Percentiles rank a stretch among this genome's conserved stretches.
Evolutionary conservation across 2,329 filamentous ascomycete species (phyloP).

Genomic region (Fusarium sp.): DNA sequence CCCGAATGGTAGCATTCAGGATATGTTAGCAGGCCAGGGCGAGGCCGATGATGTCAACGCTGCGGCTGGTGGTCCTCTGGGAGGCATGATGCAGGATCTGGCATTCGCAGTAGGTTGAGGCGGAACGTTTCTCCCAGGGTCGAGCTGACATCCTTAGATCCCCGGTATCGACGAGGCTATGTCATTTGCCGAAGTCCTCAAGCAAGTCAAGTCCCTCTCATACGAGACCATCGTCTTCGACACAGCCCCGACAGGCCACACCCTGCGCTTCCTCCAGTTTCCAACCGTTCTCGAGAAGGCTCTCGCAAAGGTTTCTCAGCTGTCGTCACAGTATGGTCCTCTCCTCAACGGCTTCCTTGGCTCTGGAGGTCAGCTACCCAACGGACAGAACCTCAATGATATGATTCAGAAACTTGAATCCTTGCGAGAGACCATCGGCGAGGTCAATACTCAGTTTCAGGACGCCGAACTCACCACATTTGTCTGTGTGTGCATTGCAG

Average conservation of each 20-base stretch:
- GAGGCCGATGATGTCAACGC: slow-evolving; percentile 74
- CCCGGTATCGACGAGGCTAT: slow-evolving; percentile 99
- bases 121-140: neutral
- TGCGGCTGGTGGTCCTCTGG: slow-evolving; percentile 74
- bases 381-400: slow-evolving; percentile 91
- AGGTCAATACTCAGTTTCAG: slow-evolving; percentile 99
- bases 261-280: slow-evolving; percentile 97
- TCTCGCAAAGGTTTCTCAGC: slow-evolving; percentile 93
- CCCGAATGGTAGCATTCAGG: slow-evolving; percentile 96
- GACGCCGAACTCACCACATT: slow-evolving; percentile 95
- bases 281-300: slow-evolving; percentile 98
- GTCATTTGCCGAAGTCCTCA: slow-evolving; percentile 98
- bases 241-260: slow-evolving; percentile 97
- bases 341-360: slow-evolving; percentile 95
- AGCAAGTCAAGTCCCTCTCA: slow-evolving; percentile 98
- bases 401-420: slow-evolving; percentile 95
- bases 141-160: slow-evolving; percentile 66
- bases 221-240: slow-evolving; percentile 99
- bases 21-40: slow-evolving; percentile 80
- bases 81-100: slow-evolving; percentile 98
- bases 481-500: slow-evolving; percentile 97
- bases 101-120: slow-evolving; percentile 80
- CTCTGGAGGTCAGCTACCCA: slow-evolving; percentile 76
- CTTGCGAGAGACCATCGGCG: slow-evolving; percentile 88
- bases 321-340: slow-evolving; percentile 93